phyloP scores from a whole-genome alignment of 2,329 filamentous ascomycete genomes.

The Sporothrix euskadiensis region DNA sequence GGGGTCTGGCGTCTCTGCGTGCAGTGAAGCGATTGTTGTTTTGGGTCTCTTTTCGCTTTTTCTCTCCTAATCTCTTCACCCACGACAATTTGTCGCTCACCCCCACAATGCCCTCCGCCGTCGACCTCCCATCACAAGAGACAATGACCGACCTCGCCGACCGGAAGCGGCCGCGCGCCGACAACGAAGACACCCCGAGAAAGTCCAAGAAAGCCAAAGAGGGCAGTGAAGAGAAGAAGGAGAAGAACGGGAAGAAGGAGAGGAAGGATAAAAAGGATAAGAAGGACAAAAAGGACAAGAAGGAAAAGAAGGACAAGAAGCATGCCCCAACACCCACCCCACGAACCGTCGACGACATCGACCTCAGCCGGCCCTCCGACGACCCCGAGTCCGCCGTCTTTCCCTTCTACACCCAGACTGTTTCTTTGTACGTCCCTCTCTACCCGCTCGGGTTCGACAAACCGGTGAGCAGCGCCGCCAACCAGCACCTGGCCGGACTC shows the following conservation, averaged over 20 bases:
- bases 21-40: neutral
- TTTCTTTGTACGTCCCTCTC: constrained; percentile 77
- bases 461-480: constrained; percentile 68
- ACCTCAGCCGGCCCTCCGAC: neutral
- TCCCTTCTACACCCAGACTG: constrained; percentile 76
- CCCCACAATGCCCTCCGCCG: constrained; percentile 27
- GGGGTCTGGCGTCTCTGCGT: neutral
- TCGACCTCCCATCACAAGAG: neutral
- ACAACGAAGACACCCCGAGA: constrained; percentile 22
- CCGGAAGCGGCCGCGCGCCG: constrained; percentile 24
- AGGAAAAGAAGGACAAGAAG: neutral
- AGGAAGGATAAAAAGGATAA: neutral
- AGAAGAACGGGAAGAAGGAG: constrained; percentile 23
- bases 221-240: constrained; percentile 20
- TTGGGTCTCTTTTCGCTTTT: neutral
- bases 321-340: neutral
- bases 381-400: constrained; percentile 42
- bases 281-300: neutral
- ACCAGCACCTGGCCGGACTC: constrained; percentile 73
- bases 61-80: too few species aligned
- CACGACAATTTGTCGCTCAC: neutral
- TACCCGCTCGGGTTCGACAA: constrained; percentile 69
- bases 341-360: neutral
- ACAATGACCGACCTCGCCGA: constrained; percentile 23
- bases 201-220: constrained; percentile 31